These are phyloP conservation scores for Claviceps sp. DNA, from an alignment of 2,329 filamentous ascomycete genomes.

Conservation along the genomic window DNA sequence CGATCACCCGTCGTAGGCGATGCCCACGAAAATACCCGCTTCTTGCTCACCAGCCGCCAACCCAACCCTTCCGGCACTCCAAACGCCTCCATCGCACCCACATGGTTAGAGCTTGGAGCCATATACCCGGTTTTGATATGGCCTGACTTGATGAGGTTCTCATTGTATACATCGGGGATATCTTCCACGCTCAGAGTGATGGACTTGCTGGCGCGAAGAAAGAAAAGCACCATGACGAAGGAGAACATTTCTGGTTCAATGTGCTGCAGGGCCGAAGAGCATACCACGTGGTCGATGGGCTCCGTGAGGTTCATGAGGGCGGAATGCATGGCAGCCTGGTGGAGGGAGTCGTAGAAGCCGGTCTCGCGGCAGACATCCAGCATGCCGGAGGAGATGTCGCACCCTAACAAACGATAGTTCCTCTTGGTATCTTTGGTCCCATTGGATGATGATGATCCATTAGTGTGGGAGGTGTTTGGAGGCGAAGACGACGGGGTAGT, in stretches of 20 bases:
- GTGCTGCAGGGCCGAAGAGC: background rate
- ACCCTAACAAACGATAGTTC: background rate
- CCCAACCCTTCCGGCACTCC: background rate
- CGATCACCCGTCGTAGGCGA: background rate
- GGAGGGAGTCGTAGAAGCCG: background rate
- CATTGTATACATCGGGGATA: background rate
- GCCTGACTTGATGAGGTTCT: background rate
- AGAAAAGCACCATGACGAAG: background rate
- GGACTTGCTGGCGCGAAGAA: background rate
- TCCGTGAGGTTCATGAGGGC: background rate
- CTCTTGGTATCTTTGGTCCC: too few species aligned
- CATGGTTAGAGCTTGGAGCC: background rate
- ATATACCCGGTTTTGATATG: too few species aligned
- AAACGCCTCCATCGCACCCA: background rate
- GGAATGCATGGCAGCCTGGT: background rate
- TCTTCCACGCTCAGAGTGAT: conserved; percentile 2
- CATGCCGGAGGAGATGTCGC: conserved; percentile 1
- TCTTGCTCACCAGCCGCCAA: background rate
- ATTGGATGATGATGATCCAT: too few species aligned
- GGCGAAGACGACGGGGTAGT: too few species aligned
- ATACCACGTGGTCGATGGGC: background rate
- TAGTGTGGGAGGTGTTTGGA: too few species aligned
- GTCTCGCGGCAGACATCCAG: background rate
- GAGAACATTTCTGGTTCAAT: background rate
- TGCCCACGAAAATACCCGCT: background rate